Evolutionary conservation across 2,329 filamentous ascomycete species (phyloP), one percentile per base, ranked within the genome.

Genomic region (Leptographium wingfieldii): DNA sequence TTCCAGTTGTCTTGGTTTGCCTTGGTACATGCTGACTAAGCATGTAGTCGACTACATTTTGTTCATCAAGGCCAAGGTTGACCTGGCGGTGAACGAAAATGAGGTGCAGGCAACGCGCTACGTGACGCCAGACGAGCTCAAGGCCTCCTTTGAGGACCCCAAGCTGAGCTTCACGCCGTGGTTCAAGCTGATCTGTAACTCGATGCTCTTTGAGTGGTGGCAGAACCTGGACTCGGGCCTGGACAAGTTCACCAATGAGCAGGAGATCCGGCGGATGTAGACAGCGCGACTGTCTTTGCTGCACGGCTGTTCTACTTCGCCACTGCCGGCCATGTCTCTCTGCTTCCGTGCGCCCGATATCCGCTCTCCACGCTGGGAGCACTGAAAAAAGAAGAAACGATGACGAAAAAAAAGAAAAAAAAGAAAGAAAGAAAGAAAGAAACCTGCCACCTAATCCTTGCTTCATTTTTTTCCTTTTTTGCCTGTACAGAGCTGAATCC

Each of bases 191-290:
- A 97, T 99, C 70, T 99, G 94, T 80, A 82, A 97, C 73, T 91
- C 90, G 56, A 92, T 97, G 89, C 82, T 99, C 51, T 99, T 95
- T 68, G 87, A 96, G 73, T 99, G 94, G 94, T 99, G 94, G 94
- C 79, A 85, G 69, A 85, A 88, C 74, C 81, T 97, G 60, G 86
- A 94, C 67, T 77, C 81, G 29, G 88, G 88, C 11, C 78, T 97
- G 66, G 88, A 95, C 62, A 87, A 89, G 75, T 96, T 92, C 75
- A 81, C 84, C 74, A 86, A 90, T 70, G 92, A 97, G 78, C 83
- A 85, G 70, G 80, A 88, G 70, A 96, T 97, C 68, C 86, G 90
- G 67, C 85, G 92, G 66, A 96, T 96, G 92, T 73, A 40, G 35
- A n/a, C 38, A 14, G 14, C 12, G n/a, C 38, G 12, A 14, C 3